Evolutionary conservation across 305 asterid genomes (phyloP).

Genomic region (Salvia sclarea): DNA sequence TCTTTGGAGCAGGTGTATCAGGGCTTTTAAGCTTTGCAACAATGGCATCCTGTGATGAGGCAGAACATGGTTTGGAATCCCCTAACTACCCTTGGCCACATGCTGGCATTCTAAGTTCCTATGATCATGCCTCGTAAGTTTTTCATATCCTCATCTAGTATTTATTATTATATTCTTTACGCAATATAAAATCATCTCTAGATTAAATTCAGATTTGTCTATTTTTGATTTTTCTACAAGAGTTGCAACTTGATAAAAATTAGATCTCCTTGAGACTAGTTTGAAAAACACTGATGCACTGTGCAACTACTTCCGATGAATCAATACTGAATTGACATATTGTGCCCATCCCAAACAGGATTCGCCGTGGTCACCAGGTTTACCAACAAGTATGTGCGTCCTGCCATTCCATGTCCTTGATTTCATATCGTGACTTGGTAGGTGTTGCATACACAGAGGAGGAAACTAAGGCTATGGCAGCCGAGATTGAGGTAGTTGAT

Average conservation of each 20-base stretch:
- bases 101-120: conserved; percentile 77
- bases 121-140: conserved; percentile 87
- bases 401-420: conserved; percentile 86
- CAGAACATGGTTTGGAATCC: conserved; percentile 79
- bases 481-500: conserved; percentile 90
- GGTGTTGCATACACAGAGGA: conserved; percentile 92
- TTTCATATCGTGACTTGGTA: conserved; percentile 84
- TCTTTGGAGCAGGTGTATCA: conserved; percentile 79
- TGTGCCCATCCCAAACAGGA: conserved; percentile 51
- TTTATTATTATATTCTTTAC: conserved; percentile 16
- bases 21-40: conserved; percentile 75
- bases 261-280: no score
- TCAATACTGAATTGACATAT: conserved; percentile 26
- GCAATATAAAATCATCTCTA: neutral
- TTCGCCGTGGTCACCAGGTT: conserved; percentile 91
- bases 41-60: conserved; percentile 75
- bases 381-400: conserved; percentile 90
- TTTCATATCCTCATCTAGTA: conserved; percentile 21
- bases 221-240: conserved; percentile 7
- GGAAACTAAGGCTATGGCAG: conserved; percentile 90
- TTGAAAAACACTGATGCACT: conserved; percentile 5
- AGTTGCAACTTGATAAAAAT: no score
- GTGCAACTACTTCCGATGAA: neutral
- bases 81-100: conserved; percentile 89
- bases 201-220: conserved; percentile 5